Evolutionary conservation across 164 flowering plant genomes (phyloP).

Genomic region (Magnolia kwangsiensis): DNA sequence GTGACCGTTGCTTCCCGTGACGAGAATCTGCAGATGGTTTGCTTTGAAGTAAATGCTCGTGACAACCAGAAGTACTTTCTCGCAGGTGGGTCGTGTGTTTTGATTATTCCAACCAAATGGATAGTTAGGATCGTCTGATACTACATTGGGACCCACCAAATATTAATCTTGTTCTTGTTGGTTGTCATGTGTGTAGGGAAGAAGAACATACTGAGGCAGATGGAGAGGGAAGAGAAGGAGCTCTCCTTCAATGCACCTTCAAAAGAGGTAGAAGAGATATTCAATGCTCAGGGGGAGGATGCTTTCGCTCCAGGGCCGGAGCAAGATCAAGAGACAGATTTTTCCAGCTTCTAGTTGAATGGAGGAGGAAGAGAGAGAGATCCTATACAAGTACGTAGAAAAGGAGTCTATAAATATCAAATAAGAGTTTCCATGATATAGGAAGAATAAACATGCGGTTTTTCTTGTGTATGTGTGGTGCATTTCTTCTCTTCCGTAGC

Average conservation of each 20-base stretch:
- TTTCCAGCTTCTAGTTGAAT: too few species aligned
- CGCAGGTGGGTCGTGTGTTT: constrained; percentile 33
- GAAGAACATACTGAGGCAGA: constrained; percentile 37
- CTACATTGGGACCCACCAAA: too few species aligned
- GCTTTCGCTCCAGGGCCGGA: constrained; percentile 21
- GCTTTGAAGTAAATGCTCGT: constrained; percentile 48
- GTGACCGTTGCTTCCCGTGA: constrained; percentile 35
- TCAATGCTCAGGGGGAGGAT: constrained; percentile 15
- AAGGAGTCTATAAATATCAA: too few species aligned
- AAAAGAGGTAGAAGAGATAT: constrained; percentile 26
- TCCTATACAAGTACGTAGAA: too few species aligned
- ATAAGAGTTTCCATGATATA: too few species aligned
- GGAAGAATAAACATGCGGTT: too few species aligned
- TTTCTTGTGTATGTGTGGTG: too few species aligned
- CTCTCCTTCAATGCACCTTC: constrained; percentile 27
- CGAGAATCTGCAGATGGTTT: constrained; percentile 43
- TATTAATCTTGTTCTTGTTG: too few species aligned
- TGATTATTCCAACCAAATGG: too few species aligned
- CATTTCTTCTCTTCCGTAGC: too few species aligned
- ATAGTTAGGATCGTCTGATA: too few species aligned
- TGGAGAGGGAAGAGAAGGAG: constrained; percentile 43
- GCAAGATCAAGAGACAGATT: neutral
- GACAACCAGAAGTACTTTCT: constrained; percentile 40
- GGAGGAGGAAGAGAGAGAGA: too few species aligned
- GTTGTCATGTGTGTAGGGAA: constrained; percentile 26